Percentiles rank a stretch among this genome's conserved stretches.
Evolutionary conservation across 2,329 filamentous ascomycete genomes (phyloP).

Genomic region (Colletotrichum gloeosporioides): DNA sequence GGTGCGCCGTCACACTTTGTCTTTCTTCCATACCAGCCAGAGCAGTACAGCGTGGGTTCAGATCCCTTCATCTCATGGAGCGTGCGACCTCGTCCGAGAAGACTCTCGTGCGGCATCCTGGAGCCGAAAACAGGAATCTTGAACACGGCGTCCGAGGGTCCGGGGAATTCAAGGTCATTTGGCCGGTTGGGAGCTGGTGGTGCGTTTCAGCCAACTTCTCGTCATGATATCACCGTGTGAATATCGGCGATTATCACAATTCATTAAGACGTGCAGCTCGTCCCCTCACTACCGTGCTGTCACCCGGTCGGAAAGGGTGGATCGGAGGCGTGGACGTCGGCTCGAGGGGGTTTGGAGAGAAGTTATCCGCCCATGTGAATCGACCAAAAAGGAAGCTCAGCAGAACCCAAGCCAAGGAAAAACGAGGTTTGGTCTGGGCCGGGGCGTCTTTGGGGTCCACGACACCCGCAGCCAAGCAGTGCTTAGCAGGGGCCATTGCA

Average conservation of each 20-base stretch:
- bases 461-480: conserved; percentile 1
- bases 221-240: conserved; percentile 3
- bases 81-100: neutral
- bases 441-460: neutral
- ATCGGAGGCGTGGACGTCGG: neutral
- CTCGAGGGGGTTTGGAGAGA: neutral
- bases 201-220: conserved; percentile 1
- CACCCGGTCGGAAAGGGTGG: neutral
- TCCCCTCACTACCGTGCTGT: neutral
- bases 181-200: neutral
- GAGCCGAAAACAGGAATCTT: neutral
- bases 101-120: neutral
- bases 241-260: neutral
- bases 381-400: neutral
- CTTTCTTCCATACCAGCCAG: conserved; percentile 14
- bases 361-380: neutral
- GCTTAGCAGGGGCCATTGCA: neutral
- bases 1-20: conserved; percentile 7
- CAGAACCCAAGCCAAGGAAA: neutral
- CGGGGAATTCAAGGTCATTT: neutral
- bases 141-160: neutral
- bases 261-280: neutral
- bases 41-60: neutral
- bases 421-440: neutral
- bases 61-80: conserved; percentile 3